phyloP scores from a whole-genome alignment of 2,329 filamentous ascomycete species.

The Didymella pinodella region DNA sequence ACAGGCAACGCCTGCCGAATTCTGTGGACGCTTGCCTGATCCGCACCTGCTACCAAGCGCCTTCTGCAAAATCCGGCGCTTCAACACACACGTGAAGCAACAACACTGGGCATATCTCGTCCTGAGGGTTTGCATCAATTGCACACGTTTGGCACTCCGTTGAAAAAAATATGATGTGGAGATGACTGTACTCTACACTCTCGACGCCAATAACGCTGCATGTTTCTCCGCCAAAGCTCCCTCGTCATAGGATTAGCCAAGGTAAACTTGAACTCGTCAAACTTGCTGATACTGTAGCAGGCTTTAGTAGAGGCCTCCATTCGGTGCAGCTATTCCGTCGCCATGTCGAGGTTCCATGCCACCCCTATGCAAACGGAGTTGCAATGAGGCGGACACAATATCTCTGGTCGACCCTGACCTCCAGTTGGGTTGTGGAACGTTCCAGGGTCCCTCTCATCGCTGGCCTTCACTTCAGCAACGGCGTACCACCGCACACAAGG shows the following conservation, averaged over 20 bases:
- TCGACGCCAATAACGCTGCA: neutral
- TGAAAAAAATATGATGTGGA: neutral
- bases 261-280: neutral
- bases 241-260: neutral
- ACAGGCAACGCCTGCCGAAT: neutral
- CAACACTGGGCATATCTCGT: neutral
- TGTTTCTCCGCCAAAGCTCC: neutral
- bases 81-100: neutral
- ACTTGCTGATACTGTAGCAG: neutral
- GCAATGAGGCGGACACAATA: neutral
- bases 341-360: neutral
- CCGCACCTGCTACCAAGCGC: neutral
- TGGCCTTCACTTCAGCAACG: conserved; percentile 4
- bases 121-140: neutral
- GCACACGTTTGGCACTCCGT: neutral
- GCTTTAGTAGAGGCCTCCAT: neutral
- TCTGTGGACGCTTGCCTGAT: neutral
- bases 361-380: neutral
- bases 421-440: neutral
- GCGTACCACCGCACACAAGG: neutral
- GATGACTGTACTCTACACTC: neutral
- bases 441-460: neutral
- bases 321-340: neutral
- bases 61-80: neutral
- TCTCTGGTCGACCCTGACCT: neutral